These are phyloP conservation scores for Hebeloma cylindrosporum DNA, from an alignment of 768 basidiomycete species.

Conservation along the genomic window DNA sequence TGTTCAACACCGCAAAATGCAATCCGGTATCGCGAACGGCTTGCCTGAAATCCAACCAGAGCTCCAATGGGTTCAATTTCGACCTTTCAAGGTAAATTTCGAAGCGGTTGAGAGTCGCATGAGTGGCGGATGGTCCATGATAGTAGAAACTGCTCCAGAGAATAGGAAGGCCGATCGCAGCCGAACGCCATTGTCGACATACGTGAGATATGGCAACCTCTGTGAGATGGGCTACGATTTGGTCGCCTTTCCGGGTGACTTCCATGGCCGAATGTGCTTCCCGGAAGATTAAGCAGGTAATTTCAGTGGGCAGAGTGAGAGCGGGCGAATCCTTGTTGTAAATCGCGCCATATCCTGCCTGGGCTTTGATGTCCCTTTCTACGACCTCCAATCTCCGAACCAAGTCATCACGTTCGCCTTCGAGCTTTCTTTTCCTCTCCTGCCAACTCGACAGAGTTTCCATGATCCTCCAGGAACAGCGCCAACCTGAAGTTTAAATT, in stretches of 20 bases:
- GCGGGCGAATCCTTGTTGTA: conserved; percentile 16
- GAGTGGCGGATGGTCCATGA: not conserved
- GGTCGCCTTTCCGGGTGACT: not conserved
- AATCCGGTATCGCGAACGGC: not conserved
- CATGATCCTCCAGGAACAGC: too few species aligned
- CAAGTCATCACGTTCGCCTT: too few species aligned
- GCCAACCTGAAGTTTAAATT: too few species aligned
- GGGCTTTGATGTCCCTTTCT: too few species aligned
- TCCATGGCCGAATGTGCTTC: not conserved
- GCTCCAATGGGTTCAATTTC: conserved; percentile 9
- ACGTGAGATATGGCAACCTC: conserved; percentile 25
- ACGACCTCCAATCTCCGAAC: too few species aligned
- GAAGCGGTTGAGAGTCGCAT: conserved; percentile 17
- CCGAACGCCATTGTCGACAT: conserved; percentile 21
- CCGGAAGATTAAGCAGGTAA: conserved; percentile 21
- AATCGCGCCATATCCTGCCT: conserved; percentile 16
- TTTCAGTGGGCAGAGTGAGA: conserved; percentile 19
- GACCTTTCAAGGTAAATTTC: conserved; percentile 23
- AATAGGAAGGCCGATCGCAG: conserved; percentile 14
- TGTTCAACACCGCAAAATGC: conserved; percentile 9
- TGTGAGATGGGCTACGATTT: conserved; percentile 2
- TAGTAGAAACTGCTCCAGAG: conserved; percentile 23
- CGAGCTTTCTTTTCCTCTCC: too few species aligned
- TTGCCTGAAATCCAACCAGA: conserved; percentile 19
- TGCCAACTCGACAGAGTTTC: too few species aligned